Evolutionary conservation across 352 stramenopile species (phyloP).

Genomic region (Thalassiosira exigua): DNA sequence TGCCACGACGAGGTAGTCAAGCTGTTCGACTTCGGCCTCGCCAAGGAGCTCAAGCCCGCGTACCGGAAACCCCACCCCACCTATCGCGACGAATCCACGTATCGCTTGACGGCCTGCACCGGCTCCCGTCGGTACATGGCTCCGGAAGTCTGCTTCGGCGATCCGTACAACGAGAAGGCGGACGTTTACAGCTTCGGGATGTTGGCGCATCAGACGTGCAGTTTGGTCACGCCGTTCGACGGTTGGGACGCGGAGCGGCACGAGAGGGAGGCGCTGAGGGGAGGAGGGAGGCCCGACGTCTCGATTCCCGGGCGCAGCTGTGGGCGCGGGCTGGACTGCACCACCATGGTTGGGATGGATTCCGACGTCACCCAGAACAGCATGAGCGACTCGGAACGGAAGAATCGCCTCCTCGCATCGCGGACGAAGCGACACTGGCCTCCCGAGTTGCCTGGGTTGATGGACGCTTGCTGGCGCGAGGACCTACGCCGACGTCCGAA

Average conservation of each 20-base stretch:
- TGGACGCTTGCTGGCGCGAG: constrained; percentile 16
- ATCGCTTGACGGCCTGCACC: constrained; percentile 53
- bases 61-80: constrained; percentile 18
- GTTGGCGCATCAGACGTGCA: constrained; percentile 69
- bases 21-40: constrained; percentile 84
- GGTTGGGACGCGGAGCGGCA: constrained; percentile 27
- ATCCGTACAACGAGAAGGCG: constrained; percentile 89
- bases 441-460: neutral
- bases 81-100: constrained; percentile 47
- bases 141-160: constrained; percentile 80
- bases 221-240: constrained; percentile 62
- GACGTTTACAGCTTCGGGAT: constrained; percentile 88
- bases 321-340: neutral
- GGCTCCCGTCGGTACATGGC: constrained; percentile 86
- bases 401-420: constrained; percentile 3
- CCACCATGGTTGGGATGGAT: neutral
- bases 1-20: constrained; percentile 92
- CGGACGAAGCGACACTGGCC: constrained; percentile 9
- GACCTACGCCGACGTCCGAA: constrained; percentile 8
- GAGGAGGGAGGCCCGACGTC: constrained; percentile 18
- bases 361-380: neutral
- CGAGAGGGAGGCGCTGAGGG: constrained; percentile 24
- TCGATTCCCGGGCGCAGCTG: neutral
- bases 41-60: constrained; percentile 73
- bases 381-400: neutral